Base-by-base conservation (phyloP, 805 yeast species). In the Ogataea dorogensis region DNA sequence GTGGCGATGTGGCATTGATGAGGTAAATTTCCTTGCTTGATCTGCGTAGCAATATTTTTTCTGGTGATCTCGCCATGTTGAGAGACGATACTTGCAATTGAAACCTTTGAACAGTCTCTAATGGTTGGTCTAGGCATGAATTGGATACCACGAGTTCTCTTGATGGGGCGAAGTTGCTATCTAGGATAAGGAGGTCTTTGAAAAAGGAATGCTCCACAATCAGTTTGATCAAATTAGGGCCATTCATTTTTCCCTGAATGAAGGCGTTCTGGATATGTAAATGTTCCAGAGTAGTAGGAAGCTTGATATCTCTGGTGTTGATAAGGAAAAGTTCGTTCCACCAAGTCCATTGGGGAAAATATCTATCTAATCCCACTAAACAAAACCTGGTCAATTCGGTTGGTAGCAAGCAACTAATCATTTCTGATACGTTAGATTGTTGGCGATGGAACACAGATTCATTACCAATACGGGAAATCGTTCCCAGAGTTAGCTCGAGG, bases 311-410 rank as follows among this genome's bases (percentile, higher is more conserved):
- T 8, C 24, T 24, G 7, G 44, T 30, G 19, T 30, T 29, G 29
- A 43, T 27, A 4, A 40, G 24, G 17, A 43, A 39, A 27, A 28
- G 25, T 14, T 32, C 33, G 30, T 43, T 40, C 47, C 47, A 43
- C 44, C 44, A 39, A 21, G 31, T 28, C 47, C 47, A 43, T 18
- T 40, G 42, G 2, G 47, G 44, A 26, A 43, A 43, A 20, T 39
- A 39, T 24, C 39, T 33, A 13, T 40, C 42, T 5, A 37, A 22
- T 5, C 47, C 44, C 7, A 33, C 28, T 2, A 43, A 4, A 11
- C 23, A 32, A 24, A 43, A 26, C 8, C n/a, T n/a, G 18, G 17
- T 19, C 7, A 43, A 23, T 10, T 28, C 27, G 9, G 12, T 3
- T 5, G 47, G 47, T 17, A 43, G 17, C 17, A 43, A 16, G 11